Evolutionary conservation across 495 filamentous ascomycete genomes (phyloP), one percentile per base, ranked within the genome.

Genomic region (Penicillium canescens): DNA sequence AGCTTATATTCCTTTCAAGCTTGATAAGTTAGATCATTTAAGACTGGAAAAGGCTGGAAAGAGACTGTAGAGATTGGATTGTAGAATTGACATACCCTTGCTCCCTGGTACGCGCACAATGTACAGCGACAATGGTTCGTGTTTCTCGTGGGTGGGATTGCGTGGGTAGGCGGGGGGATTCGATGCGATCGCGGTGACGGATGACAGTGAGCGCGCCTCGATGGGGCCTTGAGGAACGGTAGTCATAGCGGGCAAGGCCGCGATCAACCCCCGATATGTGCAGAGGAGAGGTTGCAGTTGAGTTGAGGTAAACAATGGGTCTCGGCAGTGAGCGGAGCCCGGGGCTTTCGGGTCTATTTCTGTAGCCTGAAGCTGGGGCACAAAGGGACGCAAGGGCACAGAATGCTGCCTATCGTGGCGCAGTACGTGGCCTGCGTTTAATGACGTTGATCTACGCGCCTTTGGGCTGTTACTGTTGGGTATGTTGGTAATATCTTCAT

Each of bases 81-180:
- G 36, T 6, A 48, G 18, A 42, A 39, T n/a, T 21, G 21, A 18
- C 28, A 67, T 76, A 93, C 92, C 92, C 84, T 83, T 83, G 56
- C 87, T 96, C 12, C 94, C 92, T 2, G 93, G 93, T 0, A 98
- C 92, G 50, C 91, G 79, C 10, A 92, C 92, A 56, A 98, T 95
- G 65, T 98, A 98, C 20, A 98, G 76, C 3, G 85, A 82, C 37
- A 98, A 69, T 7, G 88, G 85, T 35, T 88, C 79, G 46, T 83
- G 78, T 53, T 72, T 77, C 52, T 76, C 70, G 55, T 86, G 82
- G 10, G 81, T 85, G n/a, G 83, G 87, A 73, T 85, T 88, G 57
- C 82, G 81, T 42, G 90, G 89, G 66, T 94, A 92, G 47, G 82
- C 77, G 31, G 93, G 93, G 37, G 94, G 93, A 65, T 94, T 91